Percentiles rank a stretch among this genome's conserved stretches.
phyloP scores from a whole-genome alignment of 768 basidiomycete species.

The Phylloporus sp. region DNA sequence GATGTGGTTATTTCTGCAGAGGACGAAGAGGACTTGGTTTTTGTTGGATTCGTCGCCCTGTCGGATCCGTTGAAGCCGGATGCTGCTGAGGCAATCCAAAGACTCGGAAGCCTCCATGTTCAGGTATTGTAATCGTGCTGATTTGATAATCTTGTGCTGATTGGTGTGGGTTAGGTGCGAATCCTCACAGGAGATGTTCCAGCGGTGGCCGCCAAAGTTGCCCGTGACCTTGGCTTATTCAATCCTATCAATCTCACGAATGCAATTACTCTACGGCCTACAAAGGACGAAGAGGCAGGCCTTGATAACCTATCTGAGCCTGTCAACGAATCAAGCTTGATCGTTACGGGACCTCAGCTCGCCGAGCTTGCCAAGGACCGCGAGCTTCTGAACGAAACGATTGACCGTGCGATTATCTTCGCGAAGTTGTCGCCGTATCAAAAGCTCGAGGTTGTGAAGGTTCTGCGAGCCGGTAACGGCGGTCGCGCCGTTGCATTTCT shows the following conservation, averaged over 20 bases:
- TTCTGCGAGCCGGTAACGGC: slow-evolving; percentile 21
- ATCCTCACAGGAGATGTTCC: slow-evolving; percentile 36
- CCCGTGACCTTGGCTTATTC: slow-evolving; percentile 35
- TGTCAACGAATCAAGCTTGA: slow-evolving; percentile 21
- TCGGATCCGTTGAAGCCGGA: slow-evolving; percentile 32
- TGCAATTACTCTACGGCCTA: not conserved
- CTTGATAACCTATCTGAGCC: not conserved
- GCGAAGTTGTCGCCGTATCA: slow-evolving; percentile 32
- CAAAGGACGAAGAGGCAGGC: slow-evolving; percentile 28
- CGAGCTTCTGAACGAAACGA: slow-evolving; percentile 23
- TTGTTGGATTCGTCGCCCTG: slow-evolving; percentile 29
- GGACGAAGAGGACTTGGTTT: slow-evolving; percentile 29
- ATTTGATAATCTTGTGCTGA: not conserved
- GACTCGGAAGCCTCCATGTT: slow-evolving; percentile 25
- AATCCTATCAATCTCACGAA: slow-evolving; percentile 15
- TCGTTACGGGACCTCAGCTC: slow-evolving; percentile 29
- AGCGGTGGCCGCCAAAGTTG: slow-evolving; percentile 36
- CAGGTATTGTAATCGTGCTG: slow-evolving; percentile 18
- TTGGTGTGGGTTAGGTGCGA: slow-evolving; percentile 21
- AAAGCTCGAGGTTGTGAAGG: slow-evolving; percentile 33
- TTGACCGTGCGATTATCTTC: slow-evolving; percentile 31
- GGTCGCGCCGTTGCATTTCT: slow-evolving; percentile 31
- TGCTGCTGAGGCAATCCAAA: slow-evolving; percentile 29
- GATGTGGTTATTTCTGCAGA: slow-evolving; percentile 13
- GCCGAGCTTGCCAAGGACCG: slow-evolving; percentile 26